phyloP scores from a whole-genome alignment of 495 filamentous ascomycete species.

The Coniosporium apollinis region DNA sequence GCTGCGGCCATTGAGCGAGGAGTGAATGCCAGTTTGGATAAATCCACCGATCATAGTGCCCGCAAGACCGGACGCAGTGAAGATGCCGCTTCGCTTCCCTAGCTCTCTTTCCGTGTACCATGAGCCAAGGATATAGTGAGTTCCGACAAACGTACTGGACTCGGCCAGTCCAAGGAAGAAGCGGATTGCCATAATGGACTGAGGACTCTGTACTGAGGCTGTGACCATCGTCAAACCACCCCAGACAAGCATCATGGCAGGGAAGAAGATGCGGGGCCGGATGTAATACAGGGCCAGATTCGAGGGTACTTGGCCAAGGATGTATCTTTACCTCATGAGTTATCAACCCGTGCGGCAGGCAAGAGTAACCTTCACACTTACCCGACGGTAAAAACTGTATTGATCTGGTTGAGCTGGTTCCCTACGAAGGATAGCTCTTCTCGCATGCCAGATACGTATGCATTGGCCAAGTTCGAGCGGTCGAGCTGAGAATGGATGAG shows the following conservation, averaged over 20 bases:
- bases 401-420: slow-evolving; percentile 9
- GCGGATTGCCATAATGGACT: slow-evolving; percentile 46
- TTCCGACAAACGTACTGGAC: slow-evolving; percentile 43
- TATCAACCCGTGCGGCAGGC: no score
- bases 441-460: slow-evolving; percentile 7
- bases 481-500: not conserved
- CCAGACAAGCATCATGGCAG: slow-evolving; percentile 44
- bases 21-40: slow-evolving; percentile 43
- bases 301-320: slow-evolving; percentile 7
- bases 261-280: slow-evolving; percentile 42
- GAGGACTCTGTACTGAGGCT: slow-evolving; percentile 30
- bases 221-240: slow-evolving; percentile 43
- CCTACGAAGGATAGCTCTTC: slow-evolving; percentile 7
- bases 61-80: slow-evolving; percentile 23
- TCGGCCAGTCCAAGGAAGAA: slow-evolving; percentile 53
- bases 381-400: slow-evolving; percentile 6
- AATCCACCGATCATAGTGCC: slow-evolving; percentile 34
- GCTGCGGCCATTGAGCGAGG: slow-evolving; percentile 30
- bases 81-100: slow-evolving; percentile 38
- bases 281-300: slow-evolving; percentile 43
- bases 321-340: no score
- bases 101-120: slow-evolving; percentile 53
- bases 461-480: slow-evolving; percentile 8
- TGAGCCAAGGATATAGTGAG: slow-evolving; percentile 46
- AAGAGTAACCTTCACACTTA: no score